Percentiles rank a stretch among this genome's conserved stretches.
Evolutionary conservation across 192 early-diverging fungal genomes (phyloP).

Genomic region (Jimgerdemannia flammicorona): DNA sequence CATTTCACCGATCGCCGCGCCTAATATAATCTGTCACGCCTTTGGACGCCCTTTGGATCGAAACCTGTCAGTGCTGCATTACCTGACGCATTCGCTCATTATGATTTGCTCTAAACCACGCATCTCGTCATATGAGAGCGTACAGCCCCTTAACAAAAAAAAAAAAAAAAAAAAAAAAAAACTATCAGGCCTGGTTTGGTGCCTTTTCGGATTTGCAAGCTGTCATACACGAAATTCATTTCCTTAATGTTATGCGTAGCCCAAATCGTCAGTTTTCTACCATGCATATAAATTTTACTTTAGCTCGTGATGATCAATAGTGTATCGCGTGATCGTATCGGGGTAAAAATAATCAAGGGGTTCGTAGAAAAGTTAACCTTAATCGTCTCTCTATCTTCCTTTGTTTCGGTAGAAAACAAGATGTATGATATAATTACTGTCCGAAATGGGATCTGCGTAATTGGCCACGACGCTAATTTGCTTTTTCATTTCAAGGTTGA

Average conservation of each 20-base stretch:
- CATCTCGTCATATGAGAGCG: too few species aligned
- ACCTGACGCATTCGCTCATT: not conserved
- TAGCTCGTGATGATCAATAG: too few species aligned
- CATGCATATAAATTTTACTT: too few species aligned
- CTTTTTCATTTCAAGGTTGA: not conserved
- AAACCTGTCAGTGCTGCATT: not conserved
- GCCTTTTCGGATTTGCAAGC: not conserved
- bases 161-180: not conserved
- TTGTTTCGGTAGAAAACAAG: not conserved
- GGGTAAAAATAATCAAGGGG: not conserved
- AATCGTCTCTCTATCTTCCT: not conserved
- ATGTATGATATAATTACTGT: not conserved
- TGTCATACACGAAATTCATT: not conserved
- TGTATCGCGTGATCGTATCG: too few species aligned
- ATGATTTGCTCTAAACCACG: too few species aligned
- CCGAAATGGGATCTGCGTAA: not conserved
- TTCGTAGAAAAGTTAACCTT: not conserved
- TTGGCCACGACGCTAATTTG: not conserved
- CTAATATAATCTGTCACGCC: too few species aligned
- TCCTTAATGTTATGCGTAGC: not conserved
- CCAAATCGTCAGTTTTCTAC: too few species aligned
- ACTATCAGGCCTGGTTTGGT: not conserved
- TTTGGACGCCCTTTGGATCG: too few species aligned
- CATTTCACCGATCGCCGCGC: too few species aligned
- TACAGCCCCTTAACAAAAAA: not conserved